Percentiles rank a stretch among this genome's conserved stretches.
Conservation (phyloP, 2,329 filamentous ascomycete genomes). For the Alternaria ventricosa region DNA sequence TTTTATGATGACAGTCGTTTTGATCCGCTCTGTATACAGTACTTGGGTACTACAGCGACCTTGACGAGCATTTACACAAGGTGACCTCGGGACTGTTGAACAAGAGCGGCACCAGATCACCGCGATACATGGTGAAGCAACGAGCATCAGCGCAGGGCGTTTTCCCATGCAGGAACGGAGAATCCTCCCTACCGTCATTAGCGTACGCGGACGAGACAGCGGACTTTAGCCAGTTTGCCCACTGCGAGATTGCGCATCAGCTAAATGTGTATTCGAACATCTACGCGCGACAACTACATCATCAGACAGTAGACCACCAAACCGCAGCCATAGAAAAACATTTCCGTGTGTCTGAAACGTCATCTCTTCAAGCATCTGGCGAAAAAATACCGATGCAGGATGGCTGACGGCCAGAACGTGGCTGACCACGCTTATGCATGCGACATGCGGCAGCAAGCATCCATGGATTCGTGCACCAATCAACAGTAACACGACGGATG, state of each 20-base stretch:
- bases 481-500: neutral
- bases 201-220: neutral
- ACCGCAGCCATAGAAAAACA: neutral
- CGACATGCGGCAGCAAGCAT: neutral
- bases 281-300: neutral
- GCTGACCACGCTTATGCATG: neutral
- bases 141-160: neutral
- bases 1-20: neutral
- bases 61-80: neutral
- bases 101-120: neutral
- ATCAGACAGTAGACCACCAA: neutral
- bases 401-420: neutral
- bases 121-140: neutral
- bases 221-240: neutral
- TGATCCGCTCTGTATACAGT: neutral
- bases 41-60: too few species aligned
- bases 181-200: neutral
- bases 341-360: neutral
- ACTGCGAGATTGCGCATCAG: neutral
- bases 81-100: neutral
- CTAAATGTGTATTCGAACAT: neutral
- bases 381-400: neutral
- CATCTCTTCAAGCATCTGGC: neutral
- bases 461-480: conserved; percentile 7
- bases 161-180: neutral